Evolutionary conservation across 2,329 filamentous ascomycete genomes (phyloP).

Genomic region (Phoma sp.): DNA sequence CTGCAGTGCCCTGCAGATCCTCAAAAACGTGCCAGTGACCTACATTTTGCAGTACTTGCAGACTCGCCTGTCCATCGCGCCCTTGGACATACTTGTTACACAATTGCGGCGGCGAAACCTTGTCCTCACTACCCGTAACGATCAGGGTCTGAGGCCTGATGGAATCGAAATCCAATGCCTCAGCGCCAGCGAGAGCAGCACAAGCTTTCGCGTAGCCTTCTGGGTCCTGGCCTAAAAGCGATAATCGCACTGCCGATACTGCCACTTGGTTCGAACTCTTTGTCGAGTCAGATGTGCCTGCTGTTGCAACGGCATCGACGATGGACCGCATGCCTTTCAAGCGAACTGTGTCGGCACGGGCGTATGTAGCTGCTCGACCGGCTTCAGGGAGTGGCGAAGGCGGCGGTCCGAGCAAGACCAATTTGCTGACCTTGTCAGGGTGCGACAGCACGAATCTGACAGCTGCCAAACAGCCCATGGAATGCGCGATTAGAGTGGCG

Average conservation of each 20-base stretch:
- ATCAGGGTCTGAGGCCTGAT: slow-evolving; percentile 39
- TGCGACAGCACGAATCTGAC: slow-evolving; percentile 50
- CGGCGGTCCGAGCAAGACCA: slow-evolving; percentile 58
- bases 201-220: slow-evolving; percentile 64
- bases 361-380: slow-evolving; percentile 34
- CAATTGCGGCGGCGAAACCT: slow-evolving; percentile 47
- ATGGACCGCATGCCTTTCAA: slow-evolving; percentile 54
- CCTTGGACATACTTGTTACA: slow-evolving; percentile 42
- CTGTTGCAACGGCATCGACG: slow-evolving; percentile 47
- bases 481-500: slow-evolving; percentile 55
- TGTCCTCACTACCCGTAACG: slow-evolving; percentile 56
- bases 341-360: slow-evolving; percentile 52
- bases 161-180: slow-evolving; percentile 41
- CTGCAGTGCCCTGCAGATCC: slow-evolving; percentile 49
- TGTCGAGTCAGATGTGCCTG: no score
- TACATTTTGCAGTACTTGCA: slow-evolving; percentile 48
- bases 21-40: slow-evolving; percentile 62
- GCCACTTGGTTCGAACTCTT: slow-evolving; percentile 48
- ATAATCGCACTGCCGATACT: no score
- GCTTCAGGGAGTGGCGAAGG: slow-evolving; percentile 53
- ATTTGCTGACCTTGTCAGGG: slow-evolving; percentile 50
- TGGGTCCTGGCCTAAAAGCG: no score
- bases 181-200: slow-evolving; percentile 54
- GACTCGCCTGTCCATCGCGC: slow-evolving; percentile 25
- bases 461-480: slow-evolving; percentile 59